These are phyloP conservation scores for Davidsoniella neocaledoniae DNA, from an alignment of 2,329 filamentous ascomycete genomes.

Conservation along the genomic window DNA sequence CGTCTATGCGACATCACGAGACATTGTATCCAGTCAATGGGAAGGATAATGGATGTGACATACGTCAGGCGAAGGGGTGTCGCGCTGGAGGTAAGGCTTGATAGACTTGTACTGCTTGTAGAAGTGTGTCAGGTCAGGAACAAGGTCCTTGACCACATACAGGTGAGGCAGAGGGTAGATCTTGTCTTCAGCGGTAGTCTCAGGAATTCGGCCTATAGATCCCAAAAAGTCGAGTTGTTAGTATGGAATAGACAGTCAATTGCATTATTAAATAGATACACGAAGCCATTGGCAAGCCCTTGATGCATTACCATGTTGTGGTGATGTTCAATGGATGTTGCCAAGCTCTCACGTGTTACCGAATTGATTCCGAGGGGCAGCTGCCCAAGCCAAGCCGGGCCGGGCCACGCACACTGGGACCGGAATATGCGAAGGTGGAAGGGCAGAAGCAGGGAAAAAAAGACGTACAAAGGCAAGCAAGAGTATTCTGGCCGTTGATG, in stretches of 20 bases:
- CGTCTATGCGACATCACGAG: background rate
- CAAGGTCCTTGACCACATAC: slow-evolving; percentile 97
- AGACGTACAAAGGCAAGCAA: slow-evolving; percentile 86
- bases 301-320: background rate
- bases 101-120: slow-evolving; percentile 99
- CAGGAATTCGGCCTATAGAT: slow-evolving; percentile 69
- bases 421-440: background rate
- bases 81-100: slow-evolving; percentile 92
- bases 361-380: slow-evolving; percentile 4
- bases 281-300: background rate
- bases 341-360: slow-evolving; percentile 4
- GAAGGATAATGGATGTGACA: slow-evolving; percentile 21
- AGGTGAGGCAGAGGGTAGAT: slow-evolving; percentile 97
- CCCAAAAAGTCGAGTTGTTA: background rate
- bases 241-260: background rate
- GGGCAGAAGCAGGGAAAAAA: background rate
- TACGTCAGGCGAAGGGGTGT: slow-evolving; percentile 70
- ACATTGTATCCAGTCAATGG: background rate
- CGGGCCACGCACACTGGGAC: background rate
- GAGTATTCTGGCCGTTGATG: slow-evolving; percentile 95
- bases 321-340: slow-evolving; percentile 1
- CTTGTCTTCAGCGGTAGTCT: slow-evolving; percentile 71
- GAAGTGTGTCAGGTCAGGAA: slow-evolving; percentile 93
- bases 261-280: background rate
- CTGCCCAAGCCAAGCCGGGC: slow-evolving; percentile 2